These are phyloP conservation scores for Aureobasidium lini DNA, from an alignment of 2,329 filamentous ascomycete species.

Conservation along the genomic window DNA sequence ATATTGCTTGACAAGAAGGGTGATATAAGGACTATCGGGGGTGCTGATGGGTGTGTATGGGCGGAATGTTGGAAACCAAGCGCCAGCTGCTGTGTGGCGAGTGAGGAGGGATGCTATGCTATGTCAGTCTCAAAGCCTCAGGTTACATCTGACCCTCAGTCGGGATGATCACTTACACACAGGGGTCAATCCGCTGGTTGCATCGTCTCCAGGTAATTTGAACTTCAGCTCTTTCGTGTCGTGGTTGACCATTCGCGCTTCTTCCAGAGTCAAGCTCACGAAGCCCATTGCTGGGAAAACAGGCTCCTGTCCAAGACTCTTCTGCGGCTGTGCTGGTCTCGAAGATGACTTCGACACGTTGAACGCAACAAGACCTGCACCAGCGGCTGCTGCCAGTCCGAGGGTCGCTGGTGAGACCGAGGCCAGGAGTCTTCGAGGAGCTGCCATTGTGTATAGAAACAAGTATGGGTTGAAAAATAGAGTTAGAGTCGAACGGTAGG, in stretches of 20 bases:
- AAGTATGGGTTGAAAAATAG: too few relatives aligned
- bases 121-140: not conserved
- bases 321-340: not conserved
- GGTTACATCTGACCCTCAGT: too few relatives aligned
- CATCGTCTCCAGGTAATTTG: constrained; percentile 42
- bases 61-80: constrained; percentile 52
- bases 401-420: not conserved
- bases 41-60: constrained; percentile 59
- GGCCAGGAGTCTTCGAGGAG: constrained; percentile 3
- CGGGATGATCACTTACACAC: not conserved
- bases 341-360: not conserved
- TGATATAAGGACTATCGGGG: constrained; percentile 53
- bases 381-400: not conserved
- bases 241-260: constrained; percentile 48
- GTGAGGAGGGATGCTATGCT: constrained; percentile 50
- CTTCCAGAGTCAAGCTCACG: constrained; percentile 44
- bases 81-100: constrained; percentile 50
- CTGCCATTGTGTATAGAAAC: constrained; percentile 25
- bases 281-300: constrained; percentile 27
- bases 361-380: not conserved
- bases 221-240: constrained; percentile 54
- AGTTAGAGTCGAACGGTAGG: constrained; percentile 42
- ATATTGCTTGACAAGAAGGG: constrained; percentile 62
- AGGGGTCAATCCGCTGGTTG: constrained; percentile 39
- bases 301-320: constrained; percentile 5